Base-by-base conservation (phyloP, 2,329 filamentous ascomycete species). In the Xylariaceae sp. region DNA sequence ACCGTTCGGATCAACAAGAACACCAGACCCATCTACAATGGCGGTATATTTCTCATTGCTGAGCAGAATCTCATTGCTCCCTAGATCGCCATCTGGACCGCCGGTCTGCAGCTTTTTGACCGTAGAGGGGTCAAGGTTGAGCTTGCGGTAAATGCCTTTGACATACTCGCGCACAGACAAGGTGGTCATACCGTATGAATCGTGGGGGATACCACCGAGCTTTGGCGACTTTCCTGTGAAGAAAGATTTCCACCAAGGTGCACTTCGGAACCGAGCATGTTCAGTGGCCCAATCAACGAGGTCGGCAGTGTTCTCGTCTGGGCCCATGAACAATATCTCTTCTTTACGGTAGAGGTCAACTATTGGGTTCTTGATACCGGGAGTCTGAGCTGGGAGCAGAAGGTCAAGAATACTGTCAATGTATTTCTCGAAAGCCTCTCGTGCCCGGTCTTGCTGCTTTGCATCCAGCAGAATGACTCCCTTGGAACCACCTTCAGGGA, bases 191-290 rank as follows among this genome's bases (percentile, higher is more conserved):
- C 94, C 94, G 66, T 99, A 99, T 38, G 78, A 74, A 68, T 99
- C 94, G 71, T 99, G 94, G 35, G 94, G 94, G 60, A 99, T 99
- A 66, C 94, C 94, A 56, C 94, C 94, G 12, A 99, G 81, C 71
- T 88, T 94, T 46, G 90, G 94, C 60, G 90, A 96, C 80, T 99
- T 99, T 65, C 94, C 94, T 2, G 94, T 99, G 79, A 99, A 99
- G 82, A 99, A 99, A 0, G 94, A 99, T 78, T 99, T 99, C 94
- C 94, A 99, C 90, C 92, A 99, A 27, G 90, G 90, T 5, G 94
- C 94, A 41, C 90, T 90, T 61, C 94, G 85, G 54, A 76, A 75
- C 45, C 90, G 83, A 53, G 94, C 94, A 69, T 99, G 94, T 70
- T 94, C 86, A 1, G 94, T 99, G n/a, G 94, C 94, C 94, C 94